These are phyloP conservation scores for Panicum hallii DNA, from an alignment of 202 grass and related monocot species.

Conservation along the genomic window DNA sequence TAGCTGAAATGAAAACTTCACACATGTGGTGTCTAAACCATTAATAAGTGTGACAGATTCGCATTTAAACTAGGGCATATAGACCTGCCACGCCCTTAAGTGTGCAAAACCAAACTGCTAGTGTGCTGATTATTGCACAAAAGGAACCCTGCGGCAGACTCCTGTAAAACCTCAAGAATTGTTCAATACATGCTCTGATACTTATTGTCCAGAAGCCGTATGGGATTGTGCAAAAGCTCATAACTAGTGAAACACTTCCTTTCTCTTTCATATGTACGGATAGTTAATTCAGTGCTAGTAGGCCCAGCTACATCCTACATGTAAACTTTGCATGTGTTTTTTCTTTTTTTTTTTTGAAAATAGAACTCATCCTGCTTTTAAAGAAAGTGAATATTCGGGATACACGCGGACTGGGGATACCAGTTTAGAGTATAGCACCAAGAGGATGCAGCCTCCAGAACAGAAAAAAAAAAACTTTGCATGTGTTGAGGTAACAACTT, in stretches of 20 bases:
- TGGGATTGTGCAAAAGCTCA: neutral
- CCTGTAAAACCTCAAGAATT: neutral
- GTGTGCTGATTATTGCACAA: neutral
- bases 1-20: slow-evolving; percentile 11
- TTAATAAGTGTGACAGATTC: neutral
- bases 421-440: too few species aligned
- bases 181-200: neutral
- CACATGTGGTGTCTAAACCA: neutral
- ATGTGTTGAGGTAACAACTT: neutral
- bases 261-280: neutral
- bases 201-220: neutral
- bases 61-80: slow-evolving; percentile 21
- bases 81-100: neutral
- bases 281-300: neutral
- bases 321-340: neutral
- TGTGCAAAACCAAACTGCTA: slow-evolving; percentile 7
- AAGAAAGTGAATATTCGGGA: too few species aligned
- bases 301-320: neutral
- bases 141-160: neutral
- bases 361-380: too few species aligned
- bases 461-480: too few species aligned
- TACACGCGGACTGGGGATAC: too few species aligned
- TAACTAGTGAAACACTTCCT: neutral
- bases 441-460: too few species aligned
- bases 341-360: too few species aligned